Conservation (phyloP, 2,329 filamentous ascomycete genomes). For the Gremmenia infestans region DNA sequence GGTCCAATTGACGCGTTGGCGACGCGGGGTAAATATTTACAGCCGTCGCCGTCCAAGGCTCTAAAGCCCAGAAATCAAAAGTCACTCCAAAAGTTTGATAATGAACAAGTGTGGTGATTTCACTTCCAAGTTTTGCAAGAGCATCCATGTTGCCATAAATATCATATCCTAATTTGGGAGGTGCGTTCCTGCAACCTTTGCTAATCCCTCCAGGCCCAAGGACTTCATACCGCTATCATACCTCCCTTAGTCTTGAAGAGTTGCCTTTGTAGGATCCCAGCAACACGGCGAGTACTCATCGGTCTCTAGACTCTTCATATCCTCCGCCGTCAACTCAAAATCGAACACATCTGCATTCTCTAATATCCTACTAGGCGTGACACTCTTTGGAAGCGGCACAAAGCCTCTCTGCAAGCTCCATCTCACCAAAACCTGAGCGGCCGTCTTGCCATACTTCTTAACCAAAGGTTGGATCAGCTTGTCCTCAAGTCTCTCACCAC, state of each 20-base stretch:
- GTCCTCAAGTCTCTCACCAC: constrained; percentile 68
- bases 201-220: not conserved
- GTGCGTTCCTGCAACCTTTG: not conserved
- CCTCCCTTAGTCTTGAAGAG: not conserved
- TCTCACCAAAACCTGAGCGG: constrained; percentile 72
- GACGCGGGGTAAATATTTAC: constrained; percentile 14
- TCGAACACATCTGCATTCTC: constrained; percentile 56
- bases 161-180: too few species aligned
- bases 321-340: constrained; percentile 50
- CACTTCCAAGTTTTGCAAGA: too few species aligned
- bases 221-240: not conserved
- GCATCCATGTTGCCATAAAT: too few species aligned
- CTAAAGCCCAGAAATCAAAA: not conserved
- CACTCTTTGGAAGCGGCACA: constrained; percentile 70
- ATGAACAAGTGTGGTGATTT: too few species aligned
- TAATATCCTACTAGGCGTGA: constrained; percentile 59
- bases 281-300: constrained; percentile 48
- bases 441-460: constrained; percentile 66
- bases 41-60: too few species aligned
- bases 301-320: constrained; percentile 46
- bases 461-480: constrained; percentile 58
- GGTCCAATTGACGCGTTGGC: constrained; percentile 3
- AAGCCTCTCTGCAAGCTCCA: constrained; percentile 79
- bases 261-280: constrained; percentile 48
- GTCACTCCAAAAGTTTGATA: not conserved